A percentile compares a stretch with the other conserved stretches of the same genome.
phyloP scores from a whole-genome alignment of 163 green algal genomes.

The Prototheca cutis region DNA sequence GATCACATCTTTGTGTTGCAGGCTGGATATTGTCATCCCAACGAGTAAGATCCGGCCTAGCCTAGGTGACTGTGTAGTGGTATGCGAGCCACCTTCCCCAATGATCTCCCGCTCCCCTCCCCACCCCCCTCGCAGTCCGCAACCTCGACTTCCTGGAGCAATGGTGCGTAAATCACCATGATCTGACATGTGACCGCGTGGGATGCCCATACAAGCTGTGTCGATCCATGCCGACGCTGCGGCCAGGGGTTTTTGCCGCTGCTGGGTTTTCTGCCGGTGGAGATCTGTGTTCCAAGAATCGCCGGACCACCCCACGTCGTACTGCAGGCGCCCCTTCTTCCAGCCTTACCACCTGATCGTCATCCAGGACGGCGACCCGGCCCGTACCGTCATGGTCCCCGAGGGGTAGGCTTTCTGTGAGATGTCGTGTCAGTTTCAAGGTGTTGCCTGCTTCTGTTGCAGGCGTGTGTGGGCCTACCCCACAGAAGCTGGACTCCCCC shows the following conservation, averaged over 20 bases:
- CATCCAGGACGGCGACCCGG: constrained; percentile 81
- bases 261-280: background rate
- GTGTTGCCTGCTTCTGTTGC: too few relatives aligned
- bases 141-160: constrained; percentile 45
- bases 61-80: too few relatives aligned
- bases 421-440: too few relatives aligned
- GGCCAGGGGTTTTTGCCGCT: background rate
- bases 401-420: too few relatives aligned
- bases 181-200: too few relatives aligned
- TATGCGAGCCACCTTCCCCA: too few relatives aligned
- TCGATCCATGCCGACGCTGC: too few relatives aligned
- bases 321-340: constrained; percentile 75
- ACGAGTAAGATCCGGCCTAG: constrained; percentile 22
- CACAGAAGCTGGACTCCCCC: too few relatives aligned
- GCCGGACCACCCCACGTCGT: background rate
- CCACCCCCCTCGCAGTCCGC: constrained; percentile 9
- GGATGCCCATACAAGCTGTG: background rate
- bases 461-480: too few relatives aligned
- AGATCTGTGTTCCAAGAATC: background rate
- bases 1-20: background rate
- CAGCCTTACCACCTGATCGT: constrained; percentile 92
- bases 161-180: too few relatives aligned
- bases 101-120: background rate
- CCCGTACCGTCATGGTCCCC: constrained; percentile 52
- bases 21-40: constrained; percentile 25